Evolutionary conservation across 768 basidiomycete species (phyloP), one percentile per base, ranked within the genome.

Genomic region (Mycena rosella): DNA sequence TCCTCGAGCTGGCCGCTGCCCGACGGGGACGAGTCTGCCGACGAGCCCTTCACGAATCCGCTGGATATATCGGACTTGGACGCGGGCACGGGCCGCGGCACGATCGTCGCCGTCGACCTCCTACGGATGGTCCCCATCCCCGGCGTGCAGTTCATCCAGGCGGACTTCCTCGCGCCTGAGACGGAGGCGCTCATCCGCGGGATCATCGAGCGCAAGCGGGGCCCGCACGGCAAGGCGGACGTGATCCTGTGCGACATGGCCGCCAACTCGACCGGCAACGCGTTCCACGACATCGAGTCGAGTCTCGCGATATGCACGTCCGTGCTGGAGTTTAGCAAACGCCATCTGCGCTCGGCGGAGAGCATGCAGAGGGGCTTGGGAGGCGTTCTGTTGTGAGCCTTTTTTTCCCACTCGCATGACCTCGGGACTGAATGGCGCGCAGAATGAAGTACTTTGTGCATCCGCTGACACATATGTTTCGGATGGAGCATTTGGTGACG

Each of bases 161-260:
- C 88, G 53, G 90, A 98, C 79, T 98, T 98, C 70, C 85, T 97
- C 11, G 78, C 84, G 0, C 82, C 86, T 0, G 77, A 81, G 26
- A 87, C 91, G 0, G 84, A 84, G 40, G 63, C 64, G 4, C 74
- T 79, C 27, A 80, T 96, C 29, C 78, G 78, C n/a, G 72, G 75
- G 27, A 22, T 66, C 20, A 61, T 62, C 38, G 29, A 45, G 53
- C 29, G 38, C 11, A 75, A 74, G 20, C 72, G 71, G 40, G 77
- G 79, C 63, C 65, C 74, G 0, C 75, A 77, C 3, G 79, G 78
- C 20, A 86, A 85, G 77, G 91, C 89, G 9, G 95, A 98, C 75
- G 81, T 96, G 20, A 87, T 98, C 27, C 83, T 98, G 5, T 94
- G 91, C 10, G 96, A 98, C 74, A 96, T 98, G 92, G 94, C 96